A percentile compares a stretch with the other conserved stretches of the same genome.
phyloP scores from a whole-genome alignment of 148 eudicot genomes.

The Linanthus parryae region DNA sequence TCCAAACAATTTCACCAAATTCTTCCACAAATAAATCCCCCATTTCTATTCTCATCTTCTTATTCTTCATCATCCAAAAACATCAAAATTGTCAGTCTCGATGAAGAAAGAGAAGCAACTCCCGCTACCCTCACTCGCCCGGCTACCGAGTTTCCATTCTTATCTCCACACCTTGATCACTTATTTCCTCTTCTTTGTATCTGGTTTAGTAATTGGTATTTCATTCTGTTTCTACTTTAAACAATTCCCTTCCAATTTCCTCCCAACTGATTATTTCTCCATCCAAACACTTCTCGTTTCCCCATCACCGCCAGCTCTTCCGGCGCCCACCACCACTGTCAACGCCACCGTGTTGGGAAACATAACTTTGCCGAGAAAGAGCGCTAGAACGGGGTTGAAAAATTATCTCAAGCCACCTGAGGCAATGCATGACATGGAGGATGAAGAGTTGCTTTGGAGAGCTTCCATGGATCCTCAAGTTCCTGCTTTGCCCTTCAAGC shows the following conservation, averaged over 20 bases:
- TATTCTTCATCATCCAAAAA: too few species aligned
- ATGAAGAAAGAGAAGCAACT: too few species aligned
- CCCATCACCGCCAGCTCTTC: background rate
- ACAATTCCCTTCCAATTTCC: conserved; percentile 4
- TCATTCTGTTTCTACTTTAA: conserved; percentile 27
- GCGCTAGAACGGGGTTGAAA: conserved; percentile 3
- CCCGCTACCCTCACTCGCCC: too few species aligned
- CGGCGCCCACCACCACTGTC: background rate
- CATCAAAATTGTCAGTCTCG: too few species aligned
- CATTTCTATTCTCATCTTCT: too few species aligned
- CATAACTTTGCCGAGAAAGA: too few species aligned
- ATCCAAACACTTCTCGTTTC: background rate
- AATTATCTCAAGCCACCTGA: conserved; percentile 7
- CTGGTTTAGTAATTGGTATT: conserved; percentile 44
- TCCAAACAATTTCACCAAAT: too few species aligned
- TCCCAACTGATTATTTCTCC: background rate
- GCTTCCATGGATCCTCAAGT: conserved; percentile 35
- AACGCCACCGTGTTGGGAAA: background rate
- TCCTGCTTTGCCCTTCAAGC: conserved; percentile 3
- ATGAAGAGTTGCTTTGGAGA: conserved; percentile 38
- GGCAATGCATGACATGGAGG: conserved; percentile 33
- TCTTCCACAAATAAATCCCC: too few species aligned
- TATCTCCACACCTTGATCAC: too few species aligned
- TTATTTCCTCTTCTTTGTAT: conserved; percentile 44
- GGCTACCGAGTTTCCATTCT: too few species aligned